Base-by-base conservation (phyloP, 2,329 filamentous ascomycete species). In the Ophiostoma piceae region DNA sequence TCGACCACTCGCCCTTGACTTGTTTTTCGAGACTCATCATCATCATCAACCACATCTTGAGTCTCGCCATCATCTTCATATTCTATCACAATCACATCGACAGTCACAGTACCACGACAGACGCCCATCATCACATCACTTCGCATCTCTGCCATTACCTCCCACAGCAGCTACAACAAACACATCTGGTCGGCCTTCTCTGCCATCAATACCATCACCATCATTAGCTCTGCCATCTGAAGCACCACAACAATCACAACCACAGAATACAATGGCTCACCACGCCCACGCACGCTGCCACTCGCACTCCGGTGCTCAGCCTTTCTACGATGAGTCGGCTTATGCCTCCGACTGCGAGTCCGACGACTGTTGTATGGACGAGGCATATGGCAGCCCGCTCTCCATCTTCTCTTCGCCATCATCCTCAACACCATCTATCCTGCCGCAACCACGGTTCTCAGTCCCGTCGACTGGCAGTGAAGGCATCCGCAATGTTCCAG, bases 401-500 rank as follows among this genome's bases (percentile, higher is more conserved):
- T 67, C 64, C 16, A n/a, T 47, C 5, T 19, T 47, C 3, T 12
- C 65, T 12, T 67, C 4, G 26, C 22, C 51, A 32, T 35, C 57
- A 16, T 12, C 57, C 16, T 62, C 26, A 60, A 51, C 35, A 57
- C 19, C 41, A 7, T 68, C 41, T 5, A 26, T 68, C n/a, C 66
- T 37, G 66, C 69, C 71, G 19, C 32, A 60, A 26, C 69, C 71
- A 16, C 68, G 19, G 19, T 67, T 72, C 29, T 1, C 26, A 29
- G 26, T 71, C 22, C 68, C 71, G 7, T 65, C 60, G 7, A 54
- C 54, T 12, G 32, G 67, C 41, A 35, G 51, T 12, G 72, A 71
- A 8, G 73, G 72, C 43, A 71, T 74, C 54, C 68, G 66, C 57
- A 68, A 22, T 9, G 65, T 73, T 29, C 73, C 73, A 41, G 73